Conservation (phyloP, 2,329 filamentous ascomycete genomes). For the Chrysoporthe cubensis region DNA sequence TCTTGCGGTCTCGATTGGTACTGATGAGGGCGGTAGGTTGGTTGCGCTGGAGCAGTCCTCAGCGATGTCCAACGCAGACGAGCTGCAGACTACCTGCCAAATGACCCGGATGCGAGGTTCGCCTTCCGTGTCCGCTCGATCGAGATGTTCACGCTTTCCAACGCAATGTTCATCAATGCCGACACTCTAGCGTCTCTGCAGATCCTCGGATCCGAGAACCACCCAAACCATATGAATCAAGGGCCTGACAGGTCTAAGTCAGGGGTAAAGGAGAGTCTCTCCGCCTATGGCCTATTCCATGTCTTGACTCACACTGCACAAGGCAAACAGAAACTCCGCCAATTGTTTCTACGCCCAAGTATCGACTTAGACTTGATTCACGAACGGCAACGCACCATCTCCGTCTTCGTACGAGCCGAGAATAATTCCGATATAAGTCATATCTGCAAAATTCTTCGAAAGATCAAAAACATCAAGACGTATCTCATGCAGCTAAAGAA, state of each 20-base stretch:
- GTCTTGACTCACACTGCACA: constrained; percentile 76
- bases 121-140: constrained; percentile 66
- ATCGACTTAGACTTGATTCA: constrained; percentile 69
- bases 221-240: constrained; percentile 80
- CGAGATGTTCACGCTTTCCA: constrained; percentile 73
- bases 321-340: constrained; percentile 74
- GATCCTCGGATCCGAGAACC: constrained; percentile 79
- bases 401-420: constrained; percentile 67
- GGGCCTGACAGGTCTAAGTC: constrained; percentile 64
- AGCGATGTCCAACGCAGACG: constrained; percentile 73
- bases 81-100: constrained; percentile 64
- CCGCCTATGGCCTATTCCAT: constrained; percentile 81
- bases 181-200: constrained; percentile 84
- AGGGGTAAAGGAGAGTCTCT: constrained; percentile 78
- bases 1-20: neutral
- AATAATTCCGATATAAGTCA: constrained; percentile 62
- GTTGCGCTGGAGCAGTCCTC: constrained; percentile 88
- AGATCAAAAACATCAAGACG: constrained; percentile 75
- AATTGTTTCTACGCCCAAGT: constrained; percentile 80
- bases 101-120: constrained; percentile 56
- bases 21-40: constrained; percentile 54
- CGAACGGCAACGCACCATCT: constrained; percentile 72
- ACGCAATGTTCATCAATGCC: constrained; percentile 75
- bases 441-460: constrained; percentile 66
- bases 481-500: constrained; percentile 74